Percentiles rank a stretch among this genome's conserved stretches.
Evolutionary conservation across 2,329 filamentous ascomycete genomes (phyloP).

Genomic region (Trichoderma oligosporum): DNA sequence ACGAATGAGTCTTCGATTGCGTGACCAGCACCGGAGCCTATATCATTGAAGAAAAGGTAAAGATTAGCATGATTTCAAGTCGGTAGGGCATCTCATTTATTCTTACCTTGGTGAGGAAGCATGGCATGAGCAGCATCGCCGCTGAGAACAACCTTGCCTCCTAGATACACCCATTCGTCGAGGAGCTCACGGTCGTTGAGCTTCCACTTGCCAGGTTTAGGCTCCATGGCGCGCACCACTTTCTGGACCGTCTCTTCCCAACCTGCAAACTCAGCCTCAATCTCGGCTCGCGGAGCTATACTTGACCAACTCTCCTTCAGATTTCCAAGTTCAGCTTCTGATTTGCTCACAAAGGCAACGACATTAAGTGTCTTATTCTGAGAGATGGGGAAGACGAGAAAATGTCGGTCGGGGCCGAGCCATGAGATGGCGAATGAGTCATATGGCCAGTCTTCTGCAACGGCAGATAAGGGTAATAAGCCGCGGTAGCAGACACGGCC

Average conservation of each 20-base stretch:
- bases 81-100: not conserved
- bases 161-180: not conserved
- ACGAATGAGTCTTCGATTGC: slow-evolving; percentile 15
- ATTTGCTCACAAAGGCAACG: slow-evolving; percentile 8
- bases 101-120: slow-evolving; percentile 12
- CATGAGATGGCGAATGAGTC: slow-evolving; percentile 8
- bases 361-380: slow-evolving; percentile 9
- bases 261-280: slow-evolving; percentile 6
- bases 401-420: slow-evolving; percentile 1
- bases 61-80: not conserved
- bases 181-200: slow-evolving; percentile 11
- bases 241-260: slow-evolving; percentile 14
- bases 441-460: slow-evolving; percentile 2
- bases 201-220: slow-evolving; percentile 9
- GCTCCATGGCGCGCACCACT: slow-evolving; percentile 11
- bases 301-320: slow-evolving; percentile 8
- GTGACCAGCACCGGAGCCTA: slow-evolving; percentile 11
- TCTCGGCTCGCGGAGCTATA: slow-evolving; percentile 1
- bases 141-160: not conserved
- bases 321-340: not conserved
- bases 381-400: slow-evolving; percentile 15
- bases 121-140: slow-evolving; percentile 14
- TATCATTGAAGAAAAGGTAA: too few species aligned
- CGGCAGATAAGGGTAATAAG: not conserved
- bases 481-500: slow-evolving; percentile 11